Base-by-base conservation (phyloP, 129 eudicot genomes). In the Pseudognaphalium luteoalbum region DNA sequence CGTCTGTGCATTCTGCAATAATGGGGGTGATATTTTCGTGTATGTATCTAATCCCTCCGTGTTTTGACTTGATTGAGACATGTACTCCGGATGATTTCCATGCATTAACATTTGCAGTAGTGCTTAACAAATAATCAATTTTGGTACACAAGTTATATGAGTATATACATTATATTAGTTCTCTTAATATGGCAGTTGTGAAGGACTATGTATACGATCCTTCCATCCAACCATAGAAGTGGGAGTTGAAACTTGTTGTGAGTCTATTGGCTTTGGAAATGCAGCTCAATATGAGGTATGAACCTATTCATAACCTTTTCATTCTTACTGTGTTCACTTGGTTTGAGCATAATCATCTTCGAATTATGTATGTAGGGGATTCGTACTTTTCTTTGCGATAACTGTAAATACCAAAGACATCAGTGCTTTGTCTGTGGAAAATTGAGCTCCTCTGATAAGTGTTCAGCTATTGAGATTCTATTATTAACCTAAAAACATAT, bases 141-240 rank as follows among this genome's bases (percentile, higher is more conserved):
- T 42, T 74, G 30, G 25, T 71, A 42, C 58, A 74, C 2, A 37
- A 25, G 28, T 34, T 61, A 3, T 61, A 60, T 39, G 3, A 41
- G 4, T 22, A 6, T 58, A 37, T 56, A 70, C 65, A 8, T 72
- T 54, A 57, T 58, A 17, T 30, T 21, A 57, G 7, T 76, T 80
- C 37, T 81, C 39, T 66, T 14, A 51, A 7, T 42, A 74, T 69
- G 75, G 81, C 87, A 92, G 98, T 39, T 92, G 98, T 82, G 96
- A 90, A 87, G 96, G 90, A 32, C 80, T 80, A 79, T 92, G 98
- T 76, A 75, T 90, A 78, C 83, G 96, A 80, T 92, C 98, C 63
- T 92, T 92, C 68, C 98, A 92, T 85, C 86, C 94, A 73, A 92
- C 96, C 17, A 20, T 75, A 73, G 85, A 82, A 39, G 73, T 90